Conservation (phyloP, 163 green algal species). For the Chlorella variabilis region DNA sequence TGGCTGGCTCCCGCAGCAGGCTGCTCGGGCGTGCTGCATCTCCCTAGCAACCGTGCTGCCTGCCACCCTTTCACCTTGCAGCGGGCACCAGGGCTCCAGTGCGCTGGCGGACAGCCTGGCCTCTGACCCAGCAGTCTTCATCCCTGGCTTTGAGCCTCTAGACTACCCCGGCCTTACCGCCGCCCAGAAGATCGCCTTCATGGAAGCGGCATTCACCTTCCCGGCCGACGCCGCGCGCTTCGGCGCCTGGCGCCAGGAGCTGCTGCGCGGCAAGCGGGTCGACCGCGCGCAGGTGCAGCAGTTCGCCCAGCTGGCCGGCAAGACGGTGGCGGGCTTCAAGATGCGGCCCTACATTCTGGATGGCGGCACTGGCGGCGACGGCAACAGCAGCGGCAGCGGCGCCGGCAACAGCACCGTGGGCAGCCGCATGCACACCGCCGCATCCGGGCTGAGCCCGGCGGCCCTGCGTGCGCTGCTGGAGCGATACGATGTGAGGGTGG, state of each 20-base stretch:
- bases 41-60: too few species aligned
- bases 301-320: neutral
- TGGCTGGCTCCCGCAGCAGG: too few species aligned
- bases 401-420: neutral
- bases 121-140: neutral
- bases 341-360: conserved; percentile 7
- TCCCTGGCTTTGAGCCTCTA: conserved; percentile 24
- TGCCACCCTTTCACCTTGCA: too few species aligned
- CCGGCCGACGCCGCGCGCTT: neutral
- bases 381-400: neutral
- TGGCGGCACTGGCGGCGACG: neutral
- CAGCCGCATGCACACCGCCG: conserved; percentile 17
- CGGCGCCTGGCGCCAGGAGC: neutral
- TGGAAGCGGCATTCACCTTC: conserved; percentile 8
- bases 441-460: neutral
- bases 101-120: conserved; percentile 23
- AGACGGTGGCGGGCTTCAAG: conserved; percentile 32
- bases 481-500: conserved; percentile 9
- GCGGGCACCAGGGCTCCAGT: conserved; percentile 21
- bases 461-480: conserved; percentile 6
- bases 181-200: conserved; percentile 1
- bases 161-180: neutral
- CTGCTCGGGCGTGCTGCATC: too few species aligned
- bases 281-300: neutral
- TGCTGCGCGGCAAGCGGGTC: conserved; percentile 13